Conservation (phyloP, 2,329 filamentous ascomycete species). For the Epichloe festucae region DNA sequence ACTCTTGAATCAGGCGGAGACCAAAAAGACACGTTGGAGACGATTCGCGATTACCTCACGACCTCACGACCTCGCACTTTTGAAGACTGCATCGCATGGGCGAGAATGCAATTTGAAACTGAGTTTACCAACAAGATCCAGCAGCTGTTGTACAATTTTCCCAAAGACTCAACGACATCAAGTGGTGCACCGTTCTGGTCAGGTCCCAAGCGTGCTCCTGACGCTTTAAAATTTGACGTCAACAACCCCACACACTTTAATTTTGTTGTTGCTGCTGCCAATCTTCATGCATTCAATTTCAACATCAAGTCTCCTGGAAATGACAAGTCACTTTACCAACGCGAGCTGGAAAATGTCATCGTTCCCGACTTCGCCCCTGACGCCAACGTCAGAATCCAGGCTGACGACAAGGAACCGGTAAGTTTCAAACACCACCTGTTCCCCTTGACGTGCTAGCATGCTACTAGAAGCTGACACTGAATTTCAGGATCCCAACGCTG, state of each 20-base stretch:
- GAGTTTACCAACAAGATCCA: slow-evolving; percentile 96
- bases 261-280: slow-evolving; percentile 79
- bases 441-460: background rate
- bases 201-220: slow-evolving; percentile 90
- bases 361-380: slow-evolving; percentile 90
- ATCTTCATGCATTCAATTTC: slow-evolving; percentile 96
- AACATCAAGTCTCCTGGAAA: slow-evolving; percentile 72
- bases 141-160: slow-evolving; percentile 93
- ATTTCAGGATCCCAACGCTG: slow-evolving; percentile 64
- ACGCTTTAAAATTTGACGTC: slow-evolving; percentile 77
- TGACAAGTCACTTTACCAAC: slow-evolving; percentile 58
- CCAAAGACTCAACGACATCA: slow-evolving; percentile 81
- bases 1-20: slow-evolving; percentile 88
- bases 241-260: slow-evolving; percentile 75
- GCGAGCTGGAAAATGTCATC: slow-evolving; percentile 82
- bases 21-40: slow-evolving; percentile 87
- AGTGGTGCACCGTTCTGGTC: slow-evolving; percentile 93
- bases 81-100: slow-evolving; percentile 96
- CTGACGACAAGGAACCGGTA: slow-evolving; percentile 81
- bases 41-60: slow-evolving; percentile 77
- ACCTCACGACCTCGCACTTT: slow-evolving; percentile 85
- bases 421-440: slow-evolving; percentile 14
- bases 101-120: slow-evolving; percentile 83
- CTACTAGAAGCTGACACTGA: background rate
- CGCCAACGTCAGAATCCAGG: slow-evolving; percentile 88